phyloP scores from a whole-genome alignment of 2,329 filamentous ascomycete species.

The Didymella glomerata region DNA sequence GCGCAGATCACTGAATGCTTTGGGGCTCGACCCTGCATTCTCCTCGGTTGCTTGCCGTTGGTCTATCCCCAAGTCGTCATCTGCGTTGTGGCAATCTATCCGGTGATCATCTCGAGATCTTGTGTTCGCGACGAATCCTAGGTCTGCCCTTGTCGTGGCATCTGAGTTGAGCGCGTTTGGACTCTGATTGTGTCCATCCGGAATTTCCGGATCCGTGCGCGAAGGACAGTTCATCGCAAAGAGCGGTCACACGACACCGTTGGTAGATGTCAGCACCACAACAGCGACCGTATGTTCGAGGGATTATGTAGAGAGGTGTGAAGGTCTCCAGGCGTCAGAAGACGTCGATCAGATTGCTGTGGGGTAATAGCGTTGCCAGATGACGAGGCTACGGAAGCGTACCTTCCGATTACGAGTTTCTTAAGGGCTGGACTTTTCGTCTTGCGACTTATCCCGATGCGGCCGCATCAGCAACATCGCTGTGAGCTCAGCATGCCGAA shows the following conservation, averaged over 20 bases:
- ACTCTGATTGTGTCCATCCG: conserved; percentile 68
- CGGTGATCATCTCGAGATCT: conserved; percentile 58
- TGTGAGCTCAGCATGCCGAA: neutral
- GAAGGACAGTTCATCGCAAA: conserved; percentile 70
- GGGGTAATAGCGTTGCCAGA: conserved; percentile 17
- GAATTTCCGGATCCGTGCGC: conserved; percentile 62
- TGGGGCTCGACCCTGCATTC: neutral
- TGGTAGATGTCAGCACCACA: neutral
- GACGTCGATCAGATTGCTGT: conserved; percentile 4
- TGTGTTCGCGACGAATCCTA: conserved; percentile 68
- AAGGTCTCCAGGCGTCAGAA: neutral
- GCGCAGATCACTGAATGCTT: neutral
- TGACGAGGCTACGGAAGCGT: conserved; percentile 18
- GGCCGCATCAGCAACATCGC: neutral
- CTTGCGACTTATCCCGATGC: conserved; percentile 15
- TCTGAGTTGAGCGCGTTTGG: conserved; percentile 66
- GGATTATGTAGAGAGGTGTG: neutral
- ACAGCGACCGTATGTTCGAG: neutral
- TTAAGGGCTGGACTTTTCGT: conserved; percentile 1
- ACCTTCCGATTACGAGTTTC: conserved; percentile 11
- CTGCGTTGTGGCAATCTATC: conserved; percentile 30
- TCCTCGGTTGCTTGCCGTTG: neutral
- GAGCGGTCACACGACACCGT: conserved; percentile 3
- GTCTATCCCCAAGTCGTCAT: conserved; percentile 6
- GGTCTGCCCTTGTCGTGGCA: conserved; percentile 67